Evolutionary conservation across 257 asterid species (phyloP).

Genomic region (Primulina huaijiensis): DNA sequence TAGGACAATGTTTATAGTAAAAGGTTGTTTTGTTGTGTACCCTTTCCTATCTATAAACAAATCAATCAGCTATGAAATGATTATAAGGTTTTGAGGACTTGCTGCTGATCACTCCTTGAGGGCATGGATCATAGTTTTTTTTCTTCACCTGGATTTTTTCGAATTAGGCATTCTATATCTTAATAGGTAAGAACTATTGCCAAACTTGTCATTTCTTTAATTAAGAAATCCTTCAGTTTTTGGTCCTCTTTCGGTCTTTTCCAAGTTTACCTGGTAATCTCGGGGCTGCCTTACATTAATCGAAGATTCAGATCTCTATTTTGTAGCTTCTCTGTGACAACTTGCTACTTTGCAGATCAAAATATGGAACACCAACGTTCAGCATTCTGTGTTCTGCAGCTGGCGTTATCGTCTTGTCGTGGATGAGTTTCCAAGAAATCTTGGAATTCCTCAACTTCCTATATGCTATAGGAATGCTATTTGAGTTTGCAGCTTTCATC

Average conservation of each 20-base stretch:
- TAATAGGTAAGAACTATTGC: neutral
- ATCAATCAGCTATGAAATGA: neutral
- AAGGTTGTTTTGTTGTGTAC: neutral
- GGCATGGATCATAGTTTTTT: neutral
- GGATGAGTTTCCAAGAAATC: constrained; percentile 98
- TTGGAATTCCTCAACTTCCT: constrained; percentile 89
- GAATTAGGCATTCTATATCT: neutral
- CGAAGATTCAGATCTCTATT: neutral
- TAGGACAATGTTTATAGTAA: neutral
- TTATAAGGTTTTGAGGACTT: neutral
- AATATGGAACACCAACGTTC: constrained; percentile 82
- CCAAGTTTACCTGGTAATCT: neutral
- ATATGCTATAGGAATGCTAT: constrained; percentile 81
- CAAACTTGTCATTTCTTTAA: neutral
- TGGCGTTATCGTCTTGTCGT: constrained; percentile 76
- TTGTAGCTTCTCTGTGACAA: neutral
- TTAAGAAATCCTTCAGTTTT: neutral
- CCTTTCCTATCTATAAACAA: neutral
- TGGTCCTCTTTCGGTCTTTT: neutral
- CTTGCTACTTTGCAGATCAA: constrained; percentile 52
- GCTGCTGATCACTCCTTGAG: neutral
- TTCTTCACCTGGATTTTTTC: neutral
- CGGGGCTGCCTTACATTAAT: neutral
- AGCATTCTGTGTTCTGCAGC: constrained; percentile 89
- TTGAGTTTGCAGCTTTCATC: constrained; percentile 90